Base-by-base conservation (phyloP, 2,329 filamentous ascomycete species). In the Monosporascus sp. region DNA sequence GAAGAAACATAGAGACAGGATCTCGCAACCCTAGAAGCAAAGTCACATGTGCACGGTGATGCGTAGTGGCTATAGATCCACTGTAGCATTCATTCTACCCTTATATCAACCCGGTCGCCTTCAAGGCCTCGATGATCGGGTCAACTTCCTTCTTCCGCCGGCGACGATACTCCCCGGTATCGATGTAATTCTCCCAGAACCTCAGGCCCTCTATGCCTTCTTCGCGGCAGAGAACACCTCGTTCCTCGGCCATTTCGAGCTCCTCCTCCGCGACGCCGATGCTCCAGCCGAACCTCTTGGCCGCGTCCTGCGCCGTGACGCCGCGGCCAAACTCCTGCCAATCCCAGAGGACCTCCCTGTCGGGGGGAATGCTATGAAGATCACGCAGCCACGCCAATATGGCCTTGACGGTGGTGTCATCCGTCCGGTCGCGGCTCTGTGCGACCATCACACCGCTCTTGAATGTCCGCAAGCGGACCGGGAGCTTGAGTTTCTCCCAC, bases 241-340 rank as follows among this genome's bases (percentile, higher is more conserved):
- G 84, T 69, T 97, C 93, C 70, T 99, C 94, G 0, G 92, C 92
- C 93, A 99, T 97, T 68, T 97, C 90, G 14, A 99, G 78, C 73
- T 99, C 94, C 69, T 97, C 94, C 55, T 88, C 89, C 1, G 94
- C 94, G 22, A 99, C 93, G 8, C 94, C 94, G 7, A 99, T 87
- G 68, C 94, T 97, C 94, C 94, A 99, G 6, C 92, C 90, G 71
- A 99, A 99, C 49, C 84, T 79, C 69, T 95, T 90, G 0, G 94
- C 94, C 0, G 85, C 84, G 66, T 97, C 92, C 66, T 94, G 90
- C 2, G 91, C 91, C 16, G 91, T 97, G 27, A 97, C 86, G 9
- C 94, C 91, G 52, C 86, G 82, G 0, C 94, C 92, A 69, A 91
- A 97, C 41, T 76, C 64, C 47, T 77, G 78, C 87, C 87, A 90